phyloP scores from a whole-genome alignment of 2,329 filamentous ascomycete genomes.

The Penicillium italicum region DNA sequence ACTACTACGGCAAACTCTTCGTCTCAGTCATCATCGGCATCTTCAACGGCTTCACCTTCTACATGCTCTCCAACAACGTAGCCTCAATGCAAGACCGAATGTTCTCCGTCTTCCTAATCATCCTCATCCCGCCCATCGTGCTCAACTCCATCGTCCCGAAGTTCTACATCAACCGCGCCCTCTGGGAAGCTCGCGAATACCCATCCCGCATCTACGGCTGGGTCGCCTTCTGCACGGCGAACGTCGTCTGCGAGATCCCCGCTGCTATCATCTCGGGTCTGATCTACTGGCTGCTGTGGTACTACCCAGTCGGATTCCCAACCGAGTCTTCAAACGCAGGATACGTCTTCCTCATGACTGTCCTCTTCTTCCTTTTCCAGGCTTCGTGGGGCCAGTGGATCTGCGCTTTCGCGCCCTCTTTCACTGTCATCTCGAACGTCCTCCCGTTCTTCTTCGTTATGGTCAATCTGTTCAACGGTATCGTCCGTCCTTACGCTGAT shows the following conservation, averaged over 20 bases:
- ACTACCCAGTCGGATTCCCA: constrained; percentile 70
- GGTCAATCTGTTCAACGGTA: constrained; percentile 72
- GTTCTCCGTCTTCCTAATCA: constrained; percentile 67
- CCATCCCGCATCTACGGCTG: constrained; percentile 74
- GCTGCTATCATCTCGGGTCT: constrained; percentile 61
- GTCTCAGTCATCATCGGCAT: constrained; percentile 67
- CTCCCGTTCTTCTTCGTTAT: constrained; percentile 80
- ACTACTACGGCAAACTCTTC: constrained; percentile 74
- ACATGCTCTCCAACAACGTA: constrained; percentile 61
- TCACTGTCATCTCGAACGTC: constrained; percentile 72
- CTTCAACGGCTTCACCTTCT: constrained; percentile 79
- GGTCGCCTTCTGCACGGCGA: constrained; percentile 71
- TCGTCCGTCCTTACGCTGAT: constrained; percentile 63
- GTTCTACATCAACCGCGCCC: constrained; percentile 67
- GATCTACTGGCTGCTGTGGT: constrained; percentile 73
- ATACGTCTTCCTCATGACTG: constrained; percentile 73
- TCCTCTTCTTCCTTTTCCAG: constrained; percentile 75
- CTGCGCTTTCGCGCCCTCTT: constrained; percentile 72
- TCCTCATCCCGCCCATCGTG: constrained; percentile 65
- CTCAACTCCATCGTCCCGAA: constrained; percentile 74
- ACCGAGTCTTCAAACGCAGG: constrained; percentile 62
- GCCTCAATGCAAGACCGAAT: constrained; percentile 72
- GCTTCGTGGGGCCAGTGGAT: constrained; percentile 80
- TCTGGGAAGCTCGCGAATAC: constrained; percentile 71
- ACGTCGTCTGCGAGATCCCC: constrained; percentile 70